phyloP scores from a whole-genome alignment of 768 basidiomycete genomes.

The Lentinula aciculospora region DNA sequence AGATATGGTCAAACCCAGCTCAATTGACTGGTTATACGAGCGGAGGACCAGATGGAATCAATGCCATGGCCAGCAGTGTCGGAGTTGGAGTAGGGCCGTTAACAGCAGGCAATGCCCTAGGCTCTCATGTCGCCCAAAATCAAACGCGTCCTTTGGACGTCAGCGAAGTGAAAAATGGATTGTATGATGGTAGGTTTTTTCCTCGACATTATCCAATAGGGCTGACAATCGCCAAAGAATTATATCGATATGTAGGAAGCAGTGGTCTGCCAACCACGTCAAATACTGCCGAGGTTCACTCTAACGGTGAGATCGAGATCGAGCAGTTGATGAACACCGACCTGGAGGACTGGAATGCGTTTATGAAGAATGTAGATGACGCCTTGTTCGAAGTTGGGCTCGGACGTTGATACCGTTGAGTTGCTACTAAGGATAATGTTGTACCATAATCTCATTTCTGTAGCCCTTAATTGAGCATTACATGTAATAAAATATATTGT shows the following conservation, averaged over 20 bases:
- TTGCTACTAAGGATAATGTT: not conserved
- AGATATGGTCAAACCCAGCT: not conserved
- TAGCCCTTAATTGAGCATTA: no score
- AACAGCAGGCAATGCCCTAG: not conserved
- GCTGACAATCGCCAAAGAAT: not conserved
- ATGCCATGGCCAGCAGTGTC: not conserved
- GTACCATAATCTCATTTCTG: no score
- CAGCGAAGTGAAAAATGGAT: not conserved
- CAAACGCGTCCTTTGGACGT: not conserved
- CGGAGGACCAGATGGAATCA: not conserved
- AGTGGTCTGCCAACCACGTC: not conserved
- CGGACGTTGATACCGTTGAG: not conserved
- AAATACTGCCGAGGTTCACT: not conserved
- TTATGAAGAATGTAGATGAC: slow-evolving; percentile 3
- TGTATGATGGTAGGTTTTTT: not conserved
- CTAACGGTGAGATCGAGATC: not conserved
- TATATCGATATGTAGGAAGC: not conserved
- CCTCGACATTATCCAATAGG: no score
- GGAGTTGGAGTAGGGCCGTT: not conserved
- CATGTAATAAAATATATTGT: no score
- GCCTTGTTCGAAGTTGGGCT: slow-evolving; percentile 1
- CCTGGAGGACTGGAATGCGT: slow-evolving; percentile 1
- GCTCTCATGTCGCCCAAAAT: not conserved
- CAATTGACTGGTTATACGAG: not conserved
- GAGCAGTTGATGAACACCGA: not conserved